Evolutionary conservation across 805 yeast genomes (phyloP), one percentile per base, ranked within the genome.

Genomic region (Wickerhamomyces bovis): DNA sequence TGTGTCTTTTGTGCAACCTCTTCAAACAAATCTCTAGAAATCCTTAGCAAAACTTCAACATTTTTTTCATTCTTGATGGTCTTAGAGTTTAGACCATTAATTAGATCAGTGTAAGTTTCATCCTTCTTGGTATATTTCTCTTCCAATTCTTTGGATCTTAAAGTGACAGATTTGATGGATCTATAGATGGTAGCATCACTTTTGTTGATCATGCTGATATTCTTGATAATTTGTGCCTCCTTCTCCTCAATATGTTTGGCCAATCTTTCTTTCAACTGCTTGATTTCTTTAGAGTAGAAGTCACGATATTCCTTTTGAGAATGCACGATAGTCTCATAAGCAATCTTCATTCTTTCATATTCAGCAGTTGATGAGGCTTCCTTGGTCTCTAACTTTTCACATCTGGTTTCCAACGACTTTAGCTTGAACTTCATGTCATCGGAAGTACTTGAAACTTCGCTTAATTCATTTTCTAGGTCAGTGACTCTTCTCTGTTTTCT

Each of bases 401-500:
- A 66, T 45, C 80, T 70, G 23, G 72, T 67, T 48, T 77, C 75
- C 52, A 80, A 63, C 40, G 75, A 71, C 47, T 78, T 76, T 43
- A 72, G 66, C 46, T 75, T 75, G 55, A 74, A 71, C 48, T 71
- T 70, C 46, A 76, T 64, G 18, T 75, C 66, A 51, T 81, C 85
- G 26, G 72, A 69, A 19, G 65, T 61, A 8, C 77, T 68, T 38
- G 68, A 56, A n/a, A 76, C 55, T 20, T 75, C 79, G 45, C 72
- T 71, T 47, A 75, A 63, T 53, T 78, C 80, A 38, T 65, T 68
- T 61, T 88, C 95, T 55, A 86, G 65, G 53, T 84, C 92, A 26
- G 68, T 57, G 22, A 85, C 75, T 44, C 87, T 70, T 44, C 90
- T 71, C 55, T 85, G 89, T 56, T 85, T 85, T 44, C 95, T 69